Conservation (phyloP, 1,139 yeast species). For the Nadsonia starkeyi-henricii region DNA sequence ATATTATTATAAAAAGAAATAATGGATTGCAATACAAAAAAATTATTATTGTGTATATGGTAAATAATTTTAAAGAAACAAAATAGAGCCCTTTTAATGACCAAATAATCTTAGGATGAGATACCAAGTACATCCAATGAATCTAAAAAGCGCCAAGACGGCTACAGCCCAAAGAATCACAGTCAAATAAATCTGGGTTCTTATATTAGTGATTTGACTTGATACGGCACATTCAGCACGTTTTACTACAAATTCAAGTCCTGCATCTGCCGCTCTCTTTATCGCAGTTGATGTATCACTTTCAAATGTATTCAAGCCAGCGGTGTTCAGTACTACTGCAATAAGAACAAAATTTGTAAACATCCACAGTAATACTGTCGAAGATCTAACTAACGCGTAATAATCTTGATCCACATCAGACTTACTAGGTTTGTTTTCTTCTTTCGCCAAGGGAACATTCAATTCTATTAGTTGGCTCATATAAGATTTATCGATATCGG, state of each 20-base stretch:
- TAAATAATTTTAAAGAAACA: no score
- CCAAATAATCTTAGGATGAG: slow-evolving; percentile 20
- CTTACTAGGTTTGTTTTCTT: slow-evolving; percentile 12
- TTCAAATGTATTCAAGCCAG: slow-evolving; percentile 30
- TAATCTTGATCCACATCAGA: slow-evolving; percentile 32
- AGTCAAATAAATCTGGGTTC: slow-evolving; percentile 40
- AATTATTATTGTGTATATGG: no score
- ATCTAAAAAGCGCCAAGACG: slow-evolving; percentile 55
- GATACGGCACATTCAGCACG: slow-evolving; percentile 7
- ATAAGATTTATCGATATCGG: slow-evolving; percentile 50
- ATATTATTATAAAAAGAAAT: no score
- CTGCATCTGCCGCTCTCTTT: not conserved
- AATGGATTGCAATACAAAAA: no score
- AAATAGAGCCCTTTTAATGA: slow-evolving; percentile 8
- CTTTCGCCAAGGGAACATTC: slow-evolving; percentile 17
- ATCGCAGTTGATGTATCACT: not conserved
- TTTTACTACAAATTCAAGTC: not conserved
- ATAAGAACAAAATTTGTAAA: slow-evolving; percentile 49
- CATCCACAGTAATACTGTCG: slow-evolving; percentile 72
- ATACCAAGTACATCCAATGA: slow-evolving; percentile 33
- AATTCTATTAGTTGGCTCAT: slow-evolving; percentile 23
- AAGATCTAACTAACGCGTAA: slow-evolving; percentile 62
- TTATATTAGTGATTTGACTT: slow-evolving; percentile 11
- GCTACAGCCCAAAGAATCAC: slow-evolving; percentile 70
- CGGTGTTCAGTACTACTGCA: slow-evolving; percentile 59